Evolutionary conservation across 163 green algal species (phyloP).

Genomic region (Scenedesmus sp.): DNA sequence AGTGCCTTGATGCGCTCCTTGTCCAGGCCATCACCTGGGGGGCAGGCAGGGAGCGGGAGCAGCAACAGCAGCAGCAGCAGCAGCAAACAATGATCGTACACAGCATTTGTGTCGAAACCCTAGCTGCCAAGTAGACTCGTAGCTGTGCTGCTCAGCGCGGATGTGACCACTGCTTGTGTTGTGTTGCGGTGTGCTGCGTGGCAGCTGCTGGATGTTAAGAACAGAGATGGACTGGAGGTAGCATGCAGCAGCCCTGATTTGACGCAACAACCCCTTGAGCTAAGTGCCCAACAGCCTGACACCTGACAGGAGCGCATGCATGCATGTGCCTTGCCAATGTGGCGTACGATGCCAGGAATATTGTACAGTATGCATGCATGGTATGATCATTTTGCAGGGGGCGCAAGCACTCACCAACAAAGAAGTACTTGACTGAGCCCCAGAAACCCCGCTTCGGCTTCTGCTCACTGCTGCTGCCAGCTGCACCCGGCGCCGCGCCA

Average conservation of each 20-base stretch:
- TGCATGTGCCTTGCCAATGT: neutral
- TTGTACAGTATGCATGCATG: neutral
- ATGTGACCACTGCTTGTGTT: neutral
- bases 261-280: no score
- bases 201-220: neutral
- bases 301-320: neutral
- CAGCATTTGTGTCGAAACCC: neutral
- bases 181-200: neutral
- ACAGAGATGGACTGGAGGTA: no score
- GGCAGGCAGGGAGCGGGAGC: no score
- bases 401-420: conserved; percentile 1
- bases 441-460: conserved; percentile 7
- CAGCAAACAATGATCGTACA: neutral
- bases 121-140: neutral
- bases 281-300: neutral
- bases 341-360: neutral
- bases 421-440: conserved; percentile 42
- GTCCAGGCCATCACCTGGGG: conserved; percentile 37
- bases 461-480: neutral
- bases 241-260: no score
- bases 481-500: neutral
- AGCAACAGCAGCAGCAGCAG: no score
- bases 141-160: neutral
- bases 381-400: no score
- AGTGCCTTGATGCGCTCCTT: conserved; percentile 54